Evolutionary conservation across 1,284 basidiomycete species (phyloP).

Genomic region (Apiotrichum gamsii): DNA sequence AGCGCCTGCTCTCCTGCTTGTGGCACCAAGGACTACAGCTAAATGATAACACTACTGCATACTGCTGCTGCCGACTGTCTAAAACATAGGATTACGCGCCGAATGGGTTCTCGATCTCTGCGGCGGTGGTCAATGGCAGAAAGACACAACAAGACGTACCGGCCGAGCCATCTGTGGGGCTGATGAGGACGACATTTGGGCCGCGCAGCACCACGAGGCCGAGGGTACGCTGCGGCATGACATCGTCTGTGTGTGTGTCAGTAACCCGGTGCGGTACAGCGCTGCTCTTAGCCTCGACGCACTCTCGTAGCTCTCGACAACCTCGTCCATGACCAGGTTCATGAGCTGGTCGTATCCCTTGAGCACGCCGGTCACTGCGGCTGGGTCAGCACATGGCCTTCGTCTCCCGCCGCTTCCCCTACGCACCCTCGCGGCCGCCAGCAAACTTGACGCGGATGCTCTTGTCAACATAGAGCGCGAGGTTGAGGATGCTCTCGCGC

Average conservation of each 20-base stretch:
- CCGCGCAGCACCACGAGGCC: constrained; percentile 84
- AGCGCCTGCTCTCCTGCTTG: too few relatives aligned
- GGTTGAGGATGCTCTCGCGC: constrained; percentile 90
- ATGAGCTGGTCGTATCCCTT: constrained; percentile 97
- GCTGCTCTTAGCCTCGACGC: constrained; percentile 17
- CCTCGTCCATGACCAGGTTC: constrained; percentile 64
- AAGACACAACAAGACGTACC: constrained; percentile 26
- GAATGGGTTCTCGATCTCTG: constrained; percentile 48
- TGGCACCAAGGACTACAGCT: too few relatives aligned
- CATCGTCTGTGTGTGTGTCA: constrained; percentile 59
- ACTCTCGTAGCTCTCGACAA: constrained; percentile 48
- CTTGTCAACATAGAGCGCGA: constrained; percentile 89
- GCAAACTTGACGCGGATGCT: constrained; percentile 92
- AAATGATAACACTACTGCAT: neutral
- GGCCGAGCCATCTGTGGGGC: constrained; percentile 85
- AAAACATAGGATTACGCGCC: constrained; percentile 6
- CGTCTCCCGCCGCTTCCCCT: too few relatives aligned
- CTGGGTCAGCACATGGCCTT: neutral
- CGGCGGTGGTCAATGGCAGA: neutral
- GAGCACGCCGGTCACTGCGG: constrained; percentile 75
- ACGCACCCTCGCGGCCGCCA: constrained; percentile 84
- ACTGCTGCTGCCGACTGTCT: neutral
- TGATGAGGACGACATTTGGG: constrained; percentile 84
- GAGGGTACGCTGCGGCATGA: constrained; percentile 58
- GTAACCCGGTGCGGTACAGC: too few relatives aligned